These are phyloP conservation scores for Prunus mira DNA, from an alignment of 306 rosid species.

Conservation along the genomic window DNA sequence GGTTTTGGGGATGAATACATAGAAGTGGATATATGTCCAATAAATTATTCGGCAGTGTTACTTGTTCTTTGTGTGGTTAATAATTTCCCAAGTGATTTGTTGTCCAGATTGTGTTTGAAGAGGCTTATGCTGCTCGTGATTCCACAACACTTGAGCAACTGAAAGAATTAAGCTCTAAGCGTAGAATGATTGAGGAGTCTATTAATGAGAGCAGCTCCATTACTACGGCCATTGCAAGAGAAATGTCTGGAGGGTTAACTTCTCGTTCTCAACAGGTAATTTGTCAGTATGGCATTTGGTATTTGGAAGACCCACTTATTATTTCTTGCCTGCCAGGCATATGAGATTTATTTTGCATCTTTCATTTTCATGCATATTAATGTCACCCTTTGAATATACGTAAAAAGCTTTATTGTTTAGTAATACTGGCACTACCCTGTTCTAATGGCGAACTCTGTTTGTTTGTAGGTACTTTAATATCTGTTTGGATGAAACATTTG, in stretches of 20 bases:
- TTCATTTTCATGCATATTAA: no score
- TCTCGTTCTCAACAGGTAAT: constrained; percentile 66
- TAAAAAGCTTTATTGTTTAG: no score
- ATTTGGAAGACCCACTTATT: background rate
- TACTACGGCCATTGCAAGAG: constrained; percentile 72
- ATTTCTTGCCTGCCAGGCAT: background rate
- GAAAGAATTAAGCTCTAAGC: constrained; percentile 74
- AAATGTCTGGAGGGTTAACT: constrained; percentile 73
- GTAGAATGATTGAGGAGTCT: constrained; percentile 65
- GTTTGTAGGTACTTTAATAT: background rate
- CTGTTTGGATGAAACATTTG: background rate
- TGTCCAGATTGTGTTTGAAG: constrained; percentile 74
- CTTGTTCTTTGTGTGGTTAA: background rate
- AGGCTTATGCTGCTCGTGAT: constrained; percentile 48
- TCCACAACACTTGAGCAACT: constrained; percentile 71
- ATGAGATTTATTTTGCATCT: no score
- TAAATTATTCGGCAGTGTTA: background rate
- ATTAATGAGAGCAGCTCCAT: constrained; percentile 56
- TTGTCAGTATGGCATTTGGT: background rate
- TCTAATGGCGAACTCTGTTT: background rate
- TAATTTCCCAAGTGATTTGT: background rate
- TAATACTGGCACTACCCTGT: background rate
- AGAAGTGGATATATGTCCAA: background rate
- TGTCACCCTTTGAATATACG: no score
- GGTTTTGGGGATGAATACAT: background rate